These are phyloP conservation scores for Cytospora chrysosperma DNA, from an alignment of 2,329 filamentous ascomycete genomes.

Conservation along the genomic window DNA sequence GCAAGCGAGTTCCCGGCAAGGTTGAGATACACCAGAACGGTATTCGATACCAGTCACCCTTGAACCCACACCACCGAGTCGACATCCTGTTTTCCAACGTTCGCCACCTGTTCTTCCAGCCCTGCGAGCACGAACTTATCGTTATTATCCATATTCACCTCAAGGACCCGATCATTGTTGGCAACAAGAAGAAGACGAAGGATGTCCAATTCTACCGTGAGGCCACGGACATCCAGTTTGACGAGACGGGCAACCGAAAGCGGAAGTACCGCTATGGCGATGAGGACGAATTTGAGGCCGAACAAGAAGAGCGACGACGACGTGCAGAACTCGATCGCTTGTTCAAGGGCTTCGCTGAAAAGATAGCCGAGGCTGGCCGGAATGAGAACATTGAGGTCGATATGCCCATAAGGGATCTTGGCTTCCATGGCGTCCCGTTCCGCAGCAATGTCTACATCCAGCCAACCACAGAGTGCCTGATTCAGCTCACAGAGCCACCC, in stretches of 20 bases:
- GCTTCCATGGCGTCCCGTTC: constrained; percentile 95
- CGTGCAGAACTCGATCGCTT: constrained; percentile 90
- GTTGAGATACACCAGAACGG: constrained; percentile 98
- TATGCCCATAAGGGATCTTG: constrained; percentile 93
- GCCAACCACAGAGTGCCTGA: constrained; percentile 93
- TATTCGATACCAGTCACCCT: constrained; percentile 86
- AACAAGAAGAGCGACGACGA: constrained; percentile 92
- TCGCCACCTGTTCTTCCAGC: constrained; percentile 98
- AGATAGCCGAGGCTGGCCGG: constrained; percentile 93
- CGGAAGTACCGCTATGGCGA: constrained; percentile 97
- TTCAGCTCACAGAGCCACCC: constrained; percentile 93
- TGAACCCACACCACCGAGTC: constrained; percentile 78
- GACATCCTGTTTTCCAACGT: constrained; percentile 98
- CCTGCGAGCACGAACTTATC: constrained; percentile 92
- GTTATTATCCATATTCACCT: constrained; percentile 98
- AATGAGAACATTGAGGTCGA: constrained; percentile 91
- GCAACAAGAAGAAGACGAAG: constrained; percentile 96
- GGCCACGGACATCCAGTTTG: constrained; percentile 97
- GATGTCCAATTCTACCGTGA: constrained; percentile 98
- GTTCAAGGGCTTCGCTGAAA: constrained; percentile 95
- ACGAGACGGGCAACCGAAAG: constrained; percentile 97
- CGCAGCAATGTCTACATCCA: constrained; percentile 94
- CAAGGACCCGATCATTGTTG: constrained; percentile 96
- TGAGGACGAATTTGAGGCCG: constrained; percentile 97
- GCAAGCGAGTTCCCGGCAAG: constrained; percentile 92